Base-by-base conservation (phyloP, 768 basidiomycete genomes). In the Leucocoprinus sp. region DNA sequence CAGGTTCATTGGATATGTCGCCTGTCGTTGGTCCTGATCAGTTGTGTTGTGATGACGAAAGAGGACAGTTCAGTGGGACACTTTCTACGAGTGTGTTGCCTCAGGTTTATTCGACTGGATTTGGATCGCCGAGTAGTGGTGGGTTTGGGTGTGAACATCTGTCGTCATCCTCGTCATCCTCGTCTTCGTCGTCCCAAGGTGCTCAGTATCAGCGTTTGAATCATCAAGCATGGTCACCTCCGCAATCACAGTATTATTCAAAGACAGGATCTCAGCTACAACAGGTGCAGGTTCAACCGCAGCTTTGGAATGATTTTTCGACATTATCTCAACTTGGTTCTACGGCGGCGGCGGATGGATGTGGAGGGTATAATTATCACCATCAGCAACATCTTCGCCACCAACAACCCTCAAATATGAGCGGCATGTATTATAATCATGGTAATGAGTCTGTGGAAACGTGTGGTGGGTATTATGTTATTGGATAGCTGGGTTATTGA, bases 1-100 rank as follows among this genome's bases (percentile, higher is more conserved):
- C 27, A 8, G 14, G 28, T 27, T 37, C 45, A 4, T n/a, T n/a
- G n/a, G n/a, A n/a, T n/a, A n/a, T n/a, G n/a, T n/a, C 28, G 26
- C 41, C 27, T 29, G 19, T 24, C 33, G 4, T 19, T 24, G 23
- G 35, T 21, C 14, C 24, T 26, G 27, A n/a, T 22, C 9, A 35
- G 36, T 39, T 11, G 8, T 22, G 35, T n/a, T n/a, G n/a, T n/a
- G n/a, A n/a, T n/a, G n/a, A n/a, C 42, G 45, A 45, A 55, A 21
- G 47, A 52, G 48, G 51, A 49, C 18, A 60, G 43, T 69, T 70
- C 54, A 57, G 69, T 18, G 69, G 68, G 5, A 68, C 74, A 35
- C 55, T 86, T 34, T 82, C 84, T 17, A 86, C 84, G 14, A 80
- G 82, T 0, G 82, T 83, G 19, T 70, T 87, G 34, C 82, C 84